Base-by-base conservation (phyloP, 352 stramenopile genomes). In the Globisporangium paddicum region DNA sequence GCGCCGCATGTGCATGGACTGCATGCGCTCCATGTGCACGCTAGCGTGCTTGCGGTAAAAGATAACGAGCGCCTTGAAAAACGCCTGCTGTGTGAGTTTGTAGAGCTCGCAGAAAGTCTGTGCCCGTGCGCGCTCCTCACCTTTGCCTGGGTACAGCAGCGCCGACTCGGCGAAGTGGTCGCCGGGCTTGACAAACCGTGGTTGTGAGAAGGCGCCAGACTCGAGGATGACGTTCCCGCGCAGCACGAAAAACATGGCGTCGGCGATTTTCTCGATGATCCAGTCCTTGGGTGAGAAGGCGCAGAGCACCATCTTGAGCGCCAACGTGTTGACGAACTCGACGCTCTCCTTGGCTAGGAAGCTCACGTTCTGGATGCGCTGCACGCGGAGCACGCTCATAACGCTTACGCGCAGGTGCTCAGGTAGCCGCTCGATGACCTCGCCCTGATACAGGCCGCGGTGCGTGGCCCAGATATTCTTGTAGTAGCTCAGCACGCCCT, bases 71-170 rank as follows among this genome's bases (percentile, higher is more conserved):
- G 79, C 79, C 21, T 71, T 77, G 34, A 72, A 68, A 48, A 93
- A 93, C 13, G 58, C 65, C 1, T 62, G 19, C n/a, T 86, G 71
- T 0, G 77, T 63, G 21, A 93, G 77, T 32, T 89, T 86, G 48
- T 90, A 90, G 3, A 93, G 68, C 42, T 93, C 80, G 7, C 77
- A 89, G 41, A 82, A 93, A 0, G 80, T 93, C 30, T 88, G 72
- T 0, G 82, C 82, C 0, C 80, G 59, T 0, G 80, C 82, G 5
- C 73, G 72, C 26, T 90, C 79, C 35, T 85, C 78, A 0, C 50
- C 47, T 14, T 69, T 73, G 11, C 67, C 68, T 1, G 70, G 57
- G 37, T 78, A 78, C 1, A 90, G 58, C 25, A 90, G 35, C 57
- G 66, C 72, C 8, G 69, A 60, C 30, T 88, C 78, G 1, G 73